These are phyloP conservation scores for Exophiala viscosa DNA, from an alignment of 2,329 filamentous ascomycete species.

Conservation along the genomic window DNA sequence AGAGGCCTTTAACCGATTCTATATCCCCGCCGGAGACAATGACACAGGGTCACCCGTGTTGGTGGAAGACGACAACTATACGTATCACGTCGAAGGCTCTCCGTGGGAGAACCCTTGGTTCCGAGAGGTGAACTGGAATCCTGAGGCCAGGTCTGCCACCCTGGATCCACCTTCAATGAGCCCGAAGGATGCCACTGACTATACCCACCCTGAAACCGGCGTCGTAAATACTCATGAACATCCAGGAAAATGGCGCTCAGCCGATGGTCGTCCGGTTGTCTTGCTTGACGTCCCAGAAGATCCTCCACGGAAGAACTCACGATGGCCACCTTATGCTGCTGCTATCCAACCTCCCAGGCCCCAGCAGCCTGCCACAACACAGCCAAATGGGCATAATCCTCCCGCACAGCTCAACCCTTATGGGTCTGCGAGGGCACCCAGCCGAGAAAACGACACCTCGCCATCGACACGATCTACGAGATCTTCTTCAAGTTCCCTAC, in stretches of 20 bases:
- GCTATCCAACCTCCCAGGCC: too few relatives aligned
- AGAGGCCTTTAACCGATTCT: background rate
- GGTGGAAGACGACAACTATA: conserved; percentile 1
- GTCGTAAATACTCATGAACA: conserved; percentile 4
- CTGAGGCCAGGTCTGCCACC: conserved; percentile 1
- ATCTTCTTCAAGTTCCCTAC: too few relatives aligned
- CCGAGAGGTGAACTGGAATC: conserved; percentile 14
- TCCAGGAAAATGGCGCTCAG: conserved; percentile 8
- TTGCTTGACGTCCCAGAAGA: conserved; percentile 5
- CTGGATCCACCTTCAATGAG: conserved; percentile 6
- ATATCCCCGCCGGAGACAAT: background rate
- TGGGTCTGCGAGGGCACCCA: too few relatives aligned
- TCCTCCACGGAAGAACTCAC: background rate
- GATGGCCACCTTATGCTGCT: background rate
- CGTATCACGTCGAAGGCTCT: conserved; percentile 1
- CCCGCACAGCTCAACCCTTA: too few relatives aligned
- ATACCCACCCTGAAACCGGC: background rate
- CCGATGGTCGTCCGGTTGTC: conserved; percentile 7
- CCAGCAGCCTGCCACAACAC: too few relatives aligned
- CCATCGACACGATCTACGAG: too few relatives aligned
- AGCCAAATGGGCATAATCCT: too few relatives aligned
- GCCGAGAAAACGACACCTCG: too few relatives aligned
- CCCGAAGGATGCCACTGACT: background rate
- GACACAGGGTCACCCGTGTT: too few relatives aligned
- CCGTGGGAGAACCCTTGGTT: conserved; percentile 8